These are phyloP conservation scores for Taxillus chinensis DNA, from an alignment of 164 flowering plant genomes.

Conservation along the genomic window DNA sequence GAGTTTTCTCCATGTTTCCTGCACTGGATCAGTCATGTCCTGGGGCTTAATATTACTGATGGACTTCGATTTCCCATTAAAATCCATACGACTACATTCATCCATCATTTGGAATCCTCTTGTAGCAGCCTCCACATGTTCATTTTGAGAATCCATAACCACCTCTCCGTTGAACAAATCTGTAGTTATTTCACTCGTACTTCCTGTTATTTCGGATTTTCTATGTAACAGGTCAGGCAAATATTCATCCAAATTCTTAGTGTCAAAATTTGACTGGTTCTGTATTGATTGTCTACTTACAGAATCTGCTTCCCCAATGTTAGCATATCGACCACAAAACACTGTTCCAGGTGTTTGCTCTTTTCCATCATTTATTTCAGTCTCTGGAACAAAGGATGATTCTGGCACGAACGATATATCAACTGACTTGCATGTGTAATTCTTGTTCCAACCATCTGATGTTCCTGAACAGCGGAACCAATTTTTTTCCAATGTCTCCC, in stretches of 20 bases:
- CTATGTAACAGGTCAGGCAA: slow-evolving; percentile 8
- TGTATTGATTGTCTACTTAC: slow-evolving; percentile 9
- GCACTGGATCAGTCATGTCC: slow-evolving; percentile 24
- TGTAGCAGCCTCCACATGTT: slow-evolving; percentile 20
- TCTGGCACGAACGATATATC: slow-evolving; percentile 75
- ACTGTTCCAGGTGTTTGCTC: slow-evolving; percentile 20
- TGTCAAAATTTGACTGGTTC: slow-evolving; percentile 8
- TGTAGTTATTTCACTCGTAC: slow-evolving; percentile 13
- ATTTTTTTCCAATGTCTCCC: slow-evolving; percentile 11
- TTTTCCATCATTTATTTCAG: slow-evolving; percentile 35
- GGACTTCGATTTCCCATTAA: slow-evolving; percentile 17
- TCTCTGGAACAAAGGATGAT: slow-evolving; percentile 78
- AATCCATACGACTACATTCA: slow-evolving; percentile 84
- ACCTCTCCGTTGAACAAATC: slow-evolving; percentile 30
- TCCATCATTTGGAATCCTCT: slow-evolving; percentile 53
- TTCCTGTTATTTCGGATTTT: slow-evolving; percentile 12
- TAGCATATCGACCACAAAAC: slow-evolving; percentile 22
- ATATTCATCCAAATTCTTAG: slow-evolving; percentile 11
- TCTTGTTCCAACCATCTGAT: slow-evolving; percentile 9
- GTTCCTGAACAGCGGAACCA: slow-evolving; percentile 16
- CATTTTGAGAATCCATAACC: slow-evolving; percentile 49
- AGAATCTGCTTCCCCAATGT: slow-evolving; percentile 19
- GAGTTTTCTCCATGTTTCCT: slow-evolving; percentile 64
- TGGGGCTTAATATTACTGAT: slow-evolving; percentile 11
- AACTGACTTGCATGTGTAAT: slow-evolving; percentile 23